phyloP scores from a whole-genome alignment of 2,329 filamentous ascomycete genomes.

The Emergomyces orientalis region DNA sequence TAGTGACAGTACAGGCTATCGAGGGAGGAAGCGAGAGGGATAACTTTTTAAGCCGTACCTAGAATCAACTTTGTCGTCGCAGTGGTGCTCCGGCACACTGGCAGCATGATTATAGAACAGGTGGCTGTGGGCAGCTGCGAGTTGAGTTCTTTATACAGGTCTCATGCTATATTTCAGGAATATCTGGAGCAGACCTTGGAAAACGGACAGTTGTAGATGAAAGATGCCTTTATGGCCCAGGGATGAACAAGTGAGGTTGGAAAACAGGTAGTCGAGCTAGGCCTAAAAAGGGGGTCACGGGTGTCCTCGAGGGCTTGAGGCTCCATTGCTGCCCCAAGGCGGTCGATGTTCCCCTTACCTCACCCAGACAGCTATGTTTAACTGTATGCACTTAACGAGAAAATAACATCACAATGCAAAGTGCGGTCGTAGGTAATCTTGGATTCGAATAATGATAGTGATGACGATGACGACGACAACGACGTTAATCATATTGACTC shows the following conservation, averaged over 20 bases:
- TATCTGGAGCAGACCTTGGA: neutral
- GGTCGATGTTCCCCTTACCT: neutral
- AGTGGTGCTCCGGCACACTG: neutral
- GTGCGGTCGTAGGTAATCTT: neutral
- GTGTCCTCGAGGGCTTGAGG: neutral
- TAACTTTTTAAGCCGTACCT: neutral
- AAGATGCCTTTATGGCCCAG: neutral
- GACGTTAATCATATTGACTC: neutral
- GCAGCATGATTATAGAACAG: neutral
- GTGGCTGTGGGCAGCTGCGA: neutral
- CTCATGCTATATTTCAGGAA: neutral
- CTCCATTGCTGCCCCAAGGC: no score
- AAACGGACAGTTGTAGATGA: neutral
- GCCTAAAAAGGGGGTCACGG: neutral
- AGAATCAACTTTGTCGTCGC: slow-evolving; percentile 1
- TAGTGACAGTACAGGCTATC: neutral
- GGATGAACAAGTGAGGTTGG: neutral
- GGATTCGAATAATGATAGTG: neutral
- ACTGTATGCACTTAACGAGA: neutral
- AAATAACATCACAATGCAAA: neutral
- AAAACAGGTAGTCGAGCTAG: neutral
- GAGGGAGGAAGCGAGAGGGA: neutral
- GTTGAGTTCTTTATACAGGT: neutral
- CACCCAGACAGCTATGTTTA: neutral
- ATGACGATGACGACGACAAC: no score